Evolutionary conservation across 805 yeast species (phyloP).

Genomic region (Ogataea neopini): DNA sequence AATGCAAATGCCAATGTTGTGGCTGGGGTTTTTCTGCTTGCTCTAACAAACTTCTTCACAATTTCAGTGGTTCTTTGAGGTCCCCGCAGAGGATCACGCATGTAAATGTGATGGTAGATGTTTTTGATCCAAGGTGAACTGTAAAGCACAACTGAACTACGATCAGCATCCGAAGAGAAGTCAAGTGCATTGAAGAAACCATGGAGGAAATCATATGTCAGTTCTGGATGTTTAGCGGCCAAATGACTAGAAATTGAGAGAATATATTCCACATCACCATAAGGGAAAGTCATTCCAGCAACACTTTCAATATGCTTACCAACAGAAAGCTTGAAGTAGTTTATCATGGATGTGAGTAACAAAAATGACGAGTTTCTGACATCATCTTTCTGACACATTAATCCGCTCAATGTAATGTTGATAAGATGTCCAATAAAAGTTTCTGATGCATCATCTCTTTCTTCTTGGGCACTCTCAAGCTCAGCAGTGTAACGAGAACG

Average conservation of each 20-base stretch:
- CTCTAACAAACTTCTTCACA: conserved; percentile 59
- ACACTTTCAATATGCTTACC: conserved; percentile 58
- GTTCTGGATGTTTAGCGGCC: conserved; percentile 55
- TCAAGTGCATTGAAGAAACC: conserved; percentile 55
- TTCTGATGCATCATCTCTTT: conserved; percentile 39
- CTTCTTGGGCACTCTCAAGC: conserved; percentile 23
- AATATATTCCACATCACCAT: conserved; percentile 62
- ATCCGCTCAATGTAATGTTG: conserved; percentile 66
- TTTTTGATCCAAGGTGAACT: conserved; percentile 77
- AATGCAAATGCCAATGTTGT: conserved; percentile 56
- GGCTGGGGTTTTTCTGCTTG: conserved; percentile 50
- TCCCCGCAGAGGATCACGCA: conserved; percentile 57
- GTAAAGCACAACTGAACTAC: conserved; percentile 48
- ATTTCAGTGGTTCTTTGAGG: conserved; percentile 59
- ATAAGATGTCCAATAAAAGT: conserved; percentile 55
- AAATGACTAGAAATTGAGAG: conserved; percentile 55
- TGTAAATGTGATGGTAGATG: conserved; percentile 56
- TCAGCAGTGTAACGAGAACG: conserved; percentile 45
- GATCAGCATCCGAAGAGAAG: conserved; percentile 35
- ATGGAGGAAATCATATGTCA: conserved; percentile 56
- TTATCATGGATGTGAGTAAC: conserved; percentile 61
- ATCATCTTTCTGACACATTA: conserved; percentile 57
- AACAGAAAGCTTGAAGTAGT: conserved; percentile 57
- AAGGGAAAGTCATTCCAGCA: conserved; percentile 65
- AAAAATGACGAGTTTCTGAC: conserved; percentile 65